These are phyloP conservation scores for Gloeostereum incarnatum DNA, from an alignment of 768 basidiomycete genomes.

Conservation along the genomic window DNA sequence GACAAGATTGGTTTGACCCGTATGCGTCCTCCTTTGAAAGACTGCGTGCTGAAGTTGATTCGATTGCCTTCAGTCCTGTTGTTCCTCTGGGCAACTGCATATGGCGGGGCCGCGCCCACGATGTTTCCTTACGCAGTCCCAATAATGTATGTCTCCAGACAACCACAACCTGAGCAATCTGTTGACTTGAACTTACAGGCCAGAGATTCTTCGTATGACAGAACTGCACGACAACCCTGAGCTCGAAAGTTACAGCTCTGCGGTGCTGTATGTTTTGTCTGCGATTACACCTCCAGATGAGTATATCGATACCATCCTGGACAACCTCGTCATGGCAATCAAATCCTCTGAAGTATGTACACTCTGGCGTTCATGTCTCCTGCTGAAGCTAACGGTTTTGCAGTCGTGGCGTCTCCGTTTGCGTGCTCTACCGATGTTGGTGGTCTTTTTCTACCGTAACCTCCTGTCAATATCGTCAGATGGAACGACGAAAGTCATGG, in stretches of 20 bases:
- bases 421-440: slow-evolving; percentile 79
- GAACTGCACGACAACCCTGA: slow-evolving; percentile 84
- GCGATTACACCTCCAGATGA: slow-evolving; percentile 67
- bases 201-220: slow-evolving; percentile 83
- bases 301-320: slow-evolving; percentile 51
- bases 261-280: slow-evolving; percentile 75
- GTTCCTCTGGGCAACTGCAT: slow-evolving; percentile 74
- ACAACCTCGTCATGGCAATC: slow-evolving; percentile 60
- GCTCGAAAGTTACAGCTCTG: slow-evolving; percentile 71
- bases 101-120: slow-evolving; percentile 65
- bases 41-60: slow-evolving; percentile 10
- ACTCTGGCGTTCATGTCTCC: background rate
- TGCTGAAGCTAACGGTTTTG: background rate
- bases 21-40: slow-evolving; percentile 23
- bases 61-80: slow-evolving; percentile 46
- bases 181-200: slow-evolving; percentile 32
- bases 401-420: slow-evolving; percentile 90
- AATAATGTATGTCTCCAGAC: slow-evolving; percentile 70
- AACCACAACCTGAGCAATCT: slow-evolving; percentile 6
- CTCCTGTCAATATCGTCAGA: slow-evolving; percentile 64
- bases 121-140: slow-evolving; percentile 72
- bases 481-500: slow-evolving; percentile 66
- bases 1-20: slow-evolving; percentile 85
- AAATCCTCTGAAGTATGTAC: slow-evolving; percentile 63
- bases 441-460: slow-evolving; percentile 89